Evolutionary conservation across 805 yeast genomes (phyloP), one percentile per base, ranked within the genome.

Genomic region (Candida sonorensis): DNA sequence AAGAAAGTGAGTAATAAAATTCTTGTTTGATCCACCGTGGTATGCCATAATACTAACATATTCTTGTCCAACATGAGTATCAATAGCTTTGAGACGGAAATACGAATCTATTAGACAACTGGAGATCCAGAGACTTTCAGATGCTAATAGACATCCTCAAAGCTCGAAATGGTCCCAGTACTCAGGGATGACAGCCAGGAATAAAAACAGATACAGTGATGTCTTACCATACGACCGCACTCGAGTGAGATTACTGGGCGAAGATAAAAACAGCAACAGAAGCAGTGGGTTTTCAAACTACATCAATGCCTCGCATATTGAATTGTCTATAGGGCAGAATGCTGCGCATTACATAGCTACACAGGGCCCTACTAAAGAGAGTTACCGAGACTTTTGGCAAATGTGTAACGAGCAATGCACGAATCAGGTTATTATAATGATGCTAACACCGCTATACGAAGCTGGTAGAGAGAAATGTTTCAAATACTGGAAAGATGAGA

Each of bases 371-470:
- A 48, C 64, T n/a, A 29, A 37, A 0, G 29, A 34, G 11, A 70
- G 76, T 2, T 44, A 50, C 11, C 58, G 53, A 25, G 65, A 64
- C 29, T 72, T 72, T 44, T 72, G 77, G 77, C 55, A 64, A 23
- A 57, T 48, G 60, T 51, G 54, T 31, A 41, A 44, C 29, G 43
- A 50, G 18, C 44, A 56, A n/a, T 38, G 48, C 10, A 12, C 31
- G 5, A 27, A 41, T 15, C 35, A 41, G 7, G 67, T 75, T 4
- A 71, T 73, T 1, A 61, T 82, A 9, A 74, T 81, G 11, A 82
- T 81, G 90, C 69, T 82, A 23, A 81, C 94, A 0, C 85, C 92
- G 0, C 55, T 84, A 19, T 43, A 38, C 10, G 77, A 70, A 40
- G 41, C 46, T 9, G 59, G 59, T 2, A 41, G 57, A 21, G 53